Percentiles rank a stretch among this genome's conserved stretches.
Evolutionary conservation across 768 basidiomycete genomes (phyloP).

Genomic region (Cantharellus cinnabarinus): DNA sequence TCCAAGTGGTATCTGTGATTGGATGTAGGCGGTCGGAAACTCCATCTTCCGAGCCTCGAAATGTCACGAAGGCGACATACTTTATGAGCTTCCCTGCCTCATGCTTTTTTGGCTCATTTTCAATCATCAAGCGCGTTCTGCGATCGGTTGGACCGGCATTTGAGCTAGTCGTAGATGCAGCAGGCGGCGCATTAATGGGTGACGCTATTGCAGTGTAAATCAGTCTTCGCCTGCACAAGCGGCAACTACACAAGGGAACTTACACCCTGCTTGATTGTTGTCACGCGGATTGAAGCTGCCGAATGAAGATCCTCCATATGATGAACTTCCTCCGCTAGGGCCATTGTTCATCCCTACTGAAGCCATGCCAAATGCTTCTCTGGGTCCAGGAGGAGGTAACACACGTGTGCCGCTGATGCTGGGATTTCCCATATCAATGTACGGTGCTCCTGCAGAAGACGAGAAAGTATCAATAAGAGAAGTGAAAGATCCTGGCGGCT

Average conservation of each 20-base stretch:
- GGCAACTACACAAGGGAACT: too few relatives aligned
- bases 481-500: background rate
- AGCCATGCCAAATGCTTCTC: too few relatives aligned
- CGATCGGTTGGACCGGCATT: background rate
- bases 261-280: too few relatives aligned
- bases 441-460: background rate
- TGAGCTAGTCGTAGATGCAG: background rate
- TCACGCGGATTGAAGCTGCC: too few relatives aligned
- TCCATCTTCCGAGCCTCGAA: background rate
- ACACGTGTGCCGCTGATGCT: background rate
- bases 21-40: background rate
- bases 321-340: too few relatives aligned
- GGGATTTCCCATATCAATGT: background rate
- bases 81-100: constrained; percentile 71
- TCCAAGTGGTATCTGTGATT: constrained; percentile 63
- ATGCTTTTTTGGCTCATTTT: constrained; percentile 25
- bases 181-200: background rate
- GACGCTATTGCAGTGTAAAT: too few relatives aligned
- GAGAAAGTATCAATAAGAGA: background rate
- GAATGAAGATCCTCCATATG: too few relatives aligned
- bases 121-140: background rate
- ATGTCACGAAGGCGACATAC: constrained; percentile 21
- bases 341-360: too few relatives aligned
- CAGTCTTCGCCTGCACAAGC: too few relatives aligned
- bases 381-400: background rate